A percentile compares a stretch with the other conserved stretches of the same genome.
Evolutionary conservation across 306 rosid species (phyloP).

Genomic region (Lathyrus tuberosus): DNA sequence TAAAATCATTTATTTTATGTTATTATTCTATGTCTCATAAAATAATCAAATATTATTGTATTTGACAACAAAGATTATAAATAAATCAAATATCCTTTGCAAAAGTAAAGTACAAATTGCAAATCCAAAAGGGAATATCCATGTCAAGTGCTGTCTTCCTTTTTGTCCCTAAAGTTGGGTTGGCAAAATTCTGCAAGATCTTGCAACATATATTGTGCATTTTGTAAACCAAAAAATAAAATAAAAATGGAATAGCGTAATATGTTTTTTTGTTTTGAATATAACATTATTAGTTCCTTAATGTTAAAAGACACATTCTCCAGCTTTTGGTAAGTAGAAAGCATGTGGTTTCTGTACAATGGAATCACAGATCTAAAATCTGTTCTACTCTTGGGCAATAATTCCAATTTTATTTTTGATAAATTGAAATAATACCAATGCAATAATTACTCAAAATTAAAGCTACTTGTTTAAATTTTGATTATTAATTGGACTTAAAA

Average conservation of each 20-base stretch:
- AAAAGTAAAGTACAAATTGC: conserved; percentile 9
- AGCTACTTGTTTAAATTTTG: conserved; percentile 23
- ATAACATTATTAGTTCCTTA: conserved; percentile 21
- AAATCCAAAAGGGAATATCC: conserved; percentile 51
- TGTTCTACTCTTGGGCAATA: conserved; percentile 37
- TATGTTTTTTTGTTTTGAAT: background rate
- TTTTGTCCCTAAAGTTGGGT: conserved; percentile 34
- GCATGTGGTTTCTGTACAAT: conserved; percentile 64
- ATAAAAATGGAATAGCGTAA: background rate
- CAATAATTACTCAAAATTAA: conserved; percentile 22
- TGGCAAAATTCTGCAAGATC: conserved; percentile 39
- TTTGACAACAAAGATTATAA: too few relatives aligned
- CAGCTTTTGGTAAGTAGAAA: conserved; percentile 55
- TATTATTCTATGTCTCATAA: too few relatives aligned
- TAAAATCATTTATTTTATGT: too few relatives aligned
- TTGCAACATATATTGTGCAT: conserved; percentile 36
- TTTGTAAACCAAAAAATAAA: conserved; percentile 34
- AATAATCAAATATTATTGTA: too few relatives aligned
- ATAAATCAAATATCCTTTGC: too few relatives aligned
- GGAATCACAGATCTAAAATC: conserved; percentile 58
- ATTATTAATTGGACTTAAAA: conserved; percentile 19
- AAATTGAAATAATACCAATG: conserved; percentile 39
- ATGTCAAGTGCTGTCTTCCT: conserved; percentile 36
- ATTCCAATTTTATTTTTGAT: background rate
- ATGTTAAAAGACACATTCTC: conserved; percentile 57